Evolutionary conservation across 352 stramenopile species (phyloP).

Genomic region (Phytophthora foliorum): DNA sequence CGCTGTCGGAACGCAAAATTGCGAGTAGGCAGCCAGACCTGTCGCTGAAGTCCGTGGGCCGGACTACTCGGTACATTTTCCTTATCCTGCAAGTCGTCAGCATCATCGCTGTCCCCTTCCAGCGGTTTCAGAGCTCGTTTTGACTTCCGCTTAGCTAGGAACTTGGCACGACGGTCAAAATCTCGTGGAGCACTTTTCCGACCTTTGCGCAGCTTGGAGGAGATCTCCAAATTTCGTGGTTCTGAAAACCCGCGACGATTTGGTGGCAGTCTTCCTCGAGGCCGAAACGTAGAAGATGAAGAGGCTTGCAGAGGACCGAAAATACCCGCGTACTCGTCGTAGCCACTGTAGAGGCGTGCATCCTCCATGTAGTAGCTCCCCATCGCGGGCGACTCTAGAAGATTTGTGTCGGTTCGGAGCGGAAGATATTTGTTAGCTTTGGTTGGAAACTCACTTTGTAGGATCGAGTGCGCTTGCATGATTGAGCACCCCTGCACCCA

Average conservation of each 20-base stretch:
- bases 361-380: constrained; percentile 32
- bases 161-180: constrained; percentile 39
- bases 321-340: constrained; percentile 76
- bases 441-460: too few relatives aligned
- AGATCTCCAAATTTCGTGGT: constrained; percentile 3
- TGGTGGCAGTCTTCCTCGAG: background rate
- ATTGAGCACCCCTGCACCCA: too few relatives aligned
- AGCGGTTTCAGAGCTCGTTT: constrained; percentile 6
- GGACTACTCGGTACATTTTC: constrained; percentile 21
- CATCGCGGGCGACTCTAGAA: constrained; percentile 28
- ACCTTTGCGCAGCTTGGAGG: constrained; percentile 11
- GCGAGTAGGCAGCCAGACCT: constrained; percentile 79
- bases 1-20: constrained; percentile 82
- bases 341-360: constrained; percentile 40
- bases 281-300: constrained; percentile 14
- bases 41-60: constrained; percentile 30
- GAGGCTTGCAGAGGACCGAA: constrained; percentile 56
- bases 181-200: constrained; percentile 14
- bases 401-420: constrained; percentile 33
- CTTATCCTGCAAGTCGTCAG: constrained; percentile 27
- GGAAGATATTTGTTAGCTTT: too few relatives aligned
- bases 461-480: too few relatives aligned
- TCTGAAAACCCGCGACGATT: constrained; percentile 5
- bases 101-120: constrained; percentile 11
- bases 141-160: constrained; percentile 30